Evolutionary conservation across 305 asterid species (phyloP).

Genomic region (Andrographis paniculata): DNA sequence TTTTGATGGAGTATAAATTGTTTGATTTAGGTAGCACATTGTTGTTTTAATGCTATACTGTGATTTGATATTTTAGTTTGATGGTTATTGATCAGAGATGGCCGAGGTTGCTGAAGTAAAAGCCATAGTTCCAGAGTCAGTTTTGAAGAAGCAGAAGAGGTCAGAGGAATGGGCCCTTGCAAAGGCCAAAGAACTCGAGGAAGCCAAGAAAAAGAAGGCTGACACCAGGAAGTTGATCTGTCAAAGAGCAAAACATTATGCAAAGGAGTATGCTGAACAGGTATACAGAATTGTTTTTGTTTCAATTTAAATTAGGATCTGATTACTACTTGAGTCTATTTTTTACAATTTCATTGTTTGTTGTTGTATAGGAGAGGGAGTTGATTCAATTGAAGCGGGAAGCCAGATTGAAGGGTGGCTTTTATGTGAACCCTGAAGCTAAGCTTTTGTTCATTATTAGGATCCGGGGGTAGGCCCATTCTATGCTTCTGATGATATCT

Average conservation of each 20-base stretch:
- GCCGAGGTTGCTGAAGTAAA: conserved; percentile 30
- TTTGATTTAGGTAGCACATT: too few relatives aligned
- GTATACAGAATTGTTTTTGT: conserved; percentile 14
- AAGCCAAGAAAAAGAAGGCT: conserved; percentile 40
- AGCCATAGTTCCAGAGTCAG: conserved; percentile 44
- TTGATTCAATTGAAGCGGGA: conserved; percentile 48
- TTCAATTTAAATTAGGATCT: not conserved
- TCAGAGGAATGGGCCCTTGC: conserved; percentile 53
- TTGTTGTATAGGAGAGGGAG: conserved; percentile 32
- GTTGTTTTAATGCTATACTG: too few relatives aligned
- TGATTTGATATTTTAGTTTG: not conserved
- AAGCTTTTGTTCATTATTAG: too few relatives aligned
- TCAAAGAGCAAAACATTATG: too few relatives aligned
- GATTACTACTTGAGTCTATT: not conserved
- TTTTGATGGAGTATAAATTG: too few relatives aligned
- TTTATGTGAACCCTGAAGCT: too few relatives aligned
- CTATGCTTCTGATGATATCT: not conserved
- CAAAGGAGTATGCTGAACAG: conserved; percentile 43
- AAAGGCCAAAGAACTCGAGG: conserved; percentile 36
- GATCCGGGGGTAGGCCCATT: too few relatives aligned
- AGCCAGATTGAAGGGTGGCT: conserved; percentile 56
- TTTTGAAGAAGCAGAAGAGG: conserved; percentile 68
- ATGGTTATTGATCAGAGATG: conserved; percentile 22
- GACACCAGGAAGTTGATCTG: too few relatives aligned
- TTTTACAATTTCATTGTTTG: not conserved